Base-by-base conservation (phyloP, 176 grass and related monocot genomes). In the Coix lacrymajobi region DNA sequence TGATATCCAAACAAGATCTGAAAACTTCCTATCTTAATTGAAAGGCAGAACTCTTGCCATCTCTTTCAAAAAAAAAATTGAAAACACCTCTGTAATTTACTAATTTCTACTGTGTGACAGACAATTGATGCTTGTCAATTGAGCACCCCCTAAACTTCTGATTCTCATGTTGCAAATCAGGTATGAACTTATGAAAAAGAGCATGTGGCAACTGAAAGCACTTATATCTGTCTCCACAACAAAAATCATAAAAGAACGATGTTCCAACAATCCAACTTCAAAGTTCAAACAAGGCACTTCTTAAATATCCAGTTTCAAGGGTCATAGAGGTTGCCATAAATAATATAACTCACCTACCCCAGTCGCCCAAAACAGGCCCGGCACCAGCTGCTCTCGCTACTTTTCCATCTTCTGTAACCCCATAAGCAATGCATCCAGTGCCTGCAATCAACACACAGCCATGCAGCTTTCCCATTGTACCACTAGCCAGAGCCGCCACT, bases 391-490 rank as follows among this genome's bases (percentile, higher is more conserved):
- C 93, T 87, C 93, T 89, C 11, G 96, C 96, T 90, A 89, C 51
- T 91, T 87, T 99, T 83, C 96, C 96, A 83, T 95, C 86, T 87
- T 99, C 87, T 24, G 87, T 92, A 81, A 99, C 88, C 32, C 91
- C 96, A 90, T 96, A 99, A 86, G 96, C 89, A 90, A 99, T 99
- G 56, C 83, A 76, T 81, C 96, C 96, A 78, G 96, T 99, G 62
- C 96, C 96, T 1, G 96, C 93, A 80, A 99, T 99, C 88, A 99
- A 75, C 37, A 99, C 96, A 64, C 93, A 99, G 7, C 96, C 96
- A 71, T 96, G 91, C 39, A 95, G 91, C 49, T 88, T 99, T 88
- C 96, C 96, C 92, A 96, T 89, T 70, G 96, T 99, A 70, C 96
- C 96, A 85, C 96, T 99, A 25, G 96, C 85, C 78, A 99, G 71